Percentiles rank a stretch among this genome's conserved stretches.
phyloP scores from a whole-genome alignment of 495 filamentous ascomycete genomes.

The Penicillium parvum region DNA sequence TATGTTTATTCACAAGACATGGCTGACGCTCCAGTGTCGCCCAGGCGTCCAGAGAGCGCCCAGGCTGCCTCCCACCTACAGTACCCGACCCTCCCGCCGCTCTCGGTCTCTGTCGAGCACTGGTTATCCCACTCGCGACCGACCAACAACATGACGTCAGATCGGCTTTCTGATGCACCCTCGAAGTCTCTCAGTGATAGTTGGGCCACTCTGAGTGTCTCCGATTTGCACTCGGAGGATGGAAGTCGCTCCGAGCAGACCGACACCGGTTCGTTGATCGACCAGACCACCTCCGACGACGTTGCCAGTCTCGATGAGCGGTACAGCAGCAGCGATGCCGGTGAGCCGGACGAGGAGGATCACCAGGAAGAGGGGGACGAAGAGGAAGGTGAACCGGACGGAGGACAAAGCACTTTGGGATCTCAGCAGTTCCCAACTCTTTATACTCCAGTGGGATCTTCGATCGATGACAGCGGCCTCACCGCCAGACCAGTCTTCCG shows the following conservation, averaged over 20 bases:
- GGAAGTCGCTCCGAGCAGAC: constrained; percentile 44
- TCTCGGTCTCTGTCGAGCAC: constrained; percentile 46
- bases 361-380: constrained; percentile 25
- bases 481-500: constrained; percentile 38
- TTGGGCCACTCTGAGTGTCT: constrained; percentile 46
- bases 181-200: constrained; percentile 41
- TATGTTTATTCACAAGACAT: constrained; percentile 24
- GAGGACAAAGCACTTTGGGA: constrained; percentile 29
- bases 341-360: constrained; percentile 14
- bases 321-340: constrained; percentile 37
- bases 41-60: constrained; percentile 28
- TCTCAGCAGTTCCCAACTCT: constrained; percentile 41
- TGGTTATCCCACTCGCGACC: constrained; percentile 45
- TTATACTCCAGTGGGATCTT: constrained; percentile 28
- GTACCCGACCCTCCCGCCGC: constrained; percentile 43
- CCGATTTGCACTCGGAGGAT: constrained; percentile 44
- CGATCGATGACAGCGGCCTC: constrained; percentile 41
- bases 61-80: constrained; percentile 33
- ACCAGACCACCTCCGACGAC: constrained; percentile 42
- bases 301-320: constrained; percentile 44
- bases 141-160: constrained; percentile 41
- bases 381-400: constrained; percentile 25
- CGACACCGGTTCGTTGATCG: constrained; percentile 43
- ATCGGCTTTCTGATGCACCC: constrained; percentile 16
- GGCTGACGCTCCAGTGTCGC: constrained; percentile 40